Evolutionary conservation across 768 basidiomycete species (phyloP), one percentile per base, ranked within the genome.

Genomic region (Boletus vermiculosoides): DNA sequence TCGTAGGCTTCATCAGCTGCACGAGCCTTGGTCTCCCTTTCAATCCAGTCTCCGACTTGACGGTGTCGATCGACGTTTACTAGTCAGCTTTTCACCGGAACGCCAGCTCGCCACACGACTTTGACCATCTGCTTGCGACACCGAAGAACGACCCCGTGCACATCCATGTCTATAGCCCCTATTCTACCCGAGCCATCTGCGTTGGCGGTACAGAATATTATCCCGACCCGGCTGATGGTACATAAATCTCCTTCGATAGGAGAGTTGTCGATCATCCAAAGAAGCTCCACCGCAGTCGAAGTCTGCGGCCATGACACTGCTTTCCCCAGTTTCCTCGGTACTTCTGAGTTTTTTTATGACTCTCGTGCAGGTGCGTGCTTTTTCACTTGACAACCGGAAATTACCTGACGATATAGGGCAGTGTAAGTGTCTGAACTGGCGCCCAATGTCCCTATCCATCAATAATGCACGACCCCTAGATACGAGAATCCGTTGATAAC

Each of bases 401-500:
- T 60, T 31, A 44, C 31, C 34, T 66, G 46, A 65, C 52, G 22
- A 42, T 23, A 25, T 15, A 28, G 13, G 13, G 28, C 15, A 72
- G 69, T 72, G 66, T 72, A 57, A 72, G 64, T 71, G n/a, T 54
- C 36, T 33, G 46, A 45, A 30, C 20, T 45, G 23, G n/a, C 33
- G n/a, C 23, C 25, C 33, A 40, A 12, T 46, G 28, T 28, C 6
- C 28, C 46, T 28, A 37, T 18, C 20, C 31, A 33, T 37, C 13
- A 51, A 59, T 68, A 12, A 69, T 39, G 5, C 46, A 40, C 33
- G 30, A 30, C 30, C 37, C 37, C 36, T 59, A 88, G 86, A 64
- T 92, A 92, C 65, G 88, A 92, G 74, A 92, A 92, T 64, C 90
- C 90, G 4, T 69, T 88, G 59, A 67, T 92, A 40, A 90, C 88